phyloP scores from a whole-genome alignment of 2,329 filamentous ascomycete genomes.

The Penicillium sp. region DNA sequence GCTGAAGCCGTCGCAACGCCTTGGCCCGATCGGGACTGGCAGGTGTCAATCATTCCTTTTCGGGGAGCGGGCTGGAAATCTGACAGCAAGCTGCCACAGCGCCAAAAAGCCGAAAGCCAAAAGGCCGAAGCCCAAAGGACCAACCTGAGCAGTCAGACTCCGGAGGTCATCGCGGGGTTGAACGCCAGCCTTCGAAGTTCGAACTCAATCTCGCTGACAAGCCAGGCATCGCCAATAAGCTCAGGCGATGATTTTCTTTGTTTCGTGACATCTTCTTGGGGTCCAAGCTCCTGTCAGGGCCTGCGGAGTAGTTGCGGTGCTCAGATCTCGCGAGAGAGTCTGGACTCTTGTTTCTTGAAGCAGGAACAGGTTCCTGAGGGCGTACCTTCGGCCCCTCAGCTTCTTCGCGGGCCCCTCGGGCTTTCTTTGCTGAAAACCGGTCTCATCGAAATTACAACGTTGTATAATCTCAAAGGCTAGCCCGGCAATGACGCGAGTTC shows the following conservation, averaged over 20 bases:
- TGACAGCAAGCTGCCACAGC: not conserved
- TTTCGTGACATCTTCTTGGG: not conserved
- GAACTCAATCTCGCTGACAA: not conserved
- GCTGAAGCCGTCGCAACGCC: not conserved
- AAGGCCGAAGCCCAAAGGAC: not conserved
- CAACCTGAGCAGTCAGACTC: not conserved
- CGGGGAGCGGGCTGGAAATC: not conserved
- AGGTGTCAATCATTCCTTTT: not conserved
- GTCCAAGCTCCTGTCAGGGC: conserved; percentile 13
- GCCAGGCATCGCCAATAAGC: not conserved
- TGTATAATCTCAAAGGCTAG: not conserved
- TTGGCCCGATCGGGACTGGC: conserved; percentile 2
- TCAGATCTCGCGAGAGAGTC: conserved; percentile 1
- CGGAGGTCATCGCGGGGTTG: conserved; percentile 12
- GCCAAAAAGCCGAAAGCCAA: not conserved
- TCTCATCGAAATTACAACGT: not conserved
- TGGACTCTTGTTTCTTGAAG: not conserved
- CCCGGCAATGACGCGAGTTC: conserved; percentile 1
- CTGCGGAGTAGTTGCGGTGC: not conserved
- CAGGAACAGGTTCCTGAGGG: not conserved
- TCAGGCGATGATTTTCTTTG: conserved; percentile 1
- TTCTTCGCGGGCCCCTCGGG: not conserved
- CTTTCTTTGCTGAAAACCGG: not conserved
- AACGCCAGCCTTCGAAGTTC: not conserved
- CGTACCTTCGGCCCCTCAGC: not conserved